phyloP scores from a whole-genome alignment of 139 green algal genomes.

The Chlorella sp. region DNA sequence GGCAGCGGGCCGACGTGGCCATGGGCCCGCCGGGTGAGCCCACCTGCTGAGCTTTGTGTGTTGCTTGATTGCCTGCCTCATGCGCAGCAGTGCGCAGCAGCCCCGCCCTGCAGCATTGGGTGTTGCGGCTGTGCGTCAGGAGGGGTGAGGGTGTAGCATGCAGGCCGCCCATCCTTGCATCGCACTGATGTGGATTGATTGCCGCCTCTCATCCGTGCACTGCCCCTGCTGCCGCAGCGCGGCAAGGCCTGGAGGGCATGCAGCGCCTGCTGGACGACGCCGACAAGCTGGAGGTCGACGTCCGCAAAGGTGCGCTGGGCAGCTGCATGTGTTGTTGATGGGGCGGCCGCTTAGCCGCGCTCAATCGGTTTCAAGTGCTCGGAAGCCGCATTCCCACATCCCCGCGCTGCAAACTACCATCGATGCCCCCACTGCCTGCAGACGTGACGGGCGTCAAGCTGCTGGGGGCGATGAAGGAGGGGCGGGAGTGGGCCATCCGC shows the following conservation, averaged over 20 bases:
- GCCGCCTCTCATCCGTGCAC: too few species aligned
- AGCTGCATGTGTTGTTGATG: not conserved
- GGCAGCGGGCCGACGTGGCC: slow-evolving; percentile 28
- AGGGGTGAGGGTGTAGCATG: too few species aligned
- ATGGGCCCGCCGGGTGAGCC: not conserved
- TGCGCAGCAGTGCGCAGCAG: not conserved
- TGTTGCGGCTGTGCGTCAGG: too few species aligned
- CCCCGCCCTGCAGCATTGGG: not conserved
- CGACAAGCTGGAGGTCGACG: slow-evolving; percentile 24
- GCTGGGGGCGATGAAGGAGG: not conserved
- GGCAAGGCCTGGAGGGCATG: too few species aligned
- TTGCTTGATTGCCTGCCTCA: not conserved
- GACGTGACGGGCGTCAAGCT: slow-evolving; percentile 6
- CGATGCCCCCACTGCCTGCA: too few species aligned
- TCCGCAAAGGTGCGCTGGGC: not conserved
- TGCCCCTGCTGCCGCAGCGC: too few species aligned
- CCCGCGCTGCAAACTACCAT: too few species aligned
- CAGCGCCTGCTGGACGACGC: slow-evolving; percentile 25
- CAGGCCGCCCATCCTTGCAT: not conserved
- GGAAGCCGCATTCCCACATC: too few species aligned
- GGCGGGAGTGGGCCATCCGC: not conserved
- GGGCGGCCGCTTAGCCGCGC: too few species aligned
- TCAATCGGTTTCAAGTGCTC: too few species aligned
- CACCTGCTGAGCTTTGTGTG: not conserved
- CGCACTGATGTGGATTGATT: too few species aligned